phyloP scores from a whole-genome alignment of 371 early-diverging fungal species.

The Rhizopus delemar region DNA sequence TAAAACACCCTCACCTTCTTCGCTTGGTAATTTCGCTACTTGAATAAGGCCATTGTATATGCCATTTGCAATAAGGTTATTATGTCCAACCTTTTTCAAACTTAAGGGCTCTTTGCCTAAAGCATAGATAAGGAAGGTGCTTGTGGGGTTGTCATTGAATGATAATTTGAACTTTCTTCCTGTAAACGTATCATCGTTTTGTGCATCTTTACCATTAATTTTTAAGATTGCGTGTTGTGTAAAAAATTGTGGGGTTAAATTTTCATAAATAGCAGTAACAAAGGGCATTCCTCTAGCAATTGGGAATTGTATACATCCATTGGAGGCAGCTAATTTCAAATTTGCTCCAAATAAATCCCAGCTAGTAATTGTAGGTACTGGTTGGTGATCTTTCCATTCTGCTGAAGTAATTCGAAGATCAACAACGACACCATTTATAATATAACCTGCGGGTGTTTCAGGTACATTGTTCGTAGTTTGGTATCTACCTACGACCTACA shows the following conservation, averaged over 20 bases:
- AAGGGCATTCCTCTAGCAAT: conserved; percentile 55
- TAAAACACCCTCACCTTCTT: conserved; percentile 36
- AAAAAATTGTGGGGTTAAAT: conserved; percentile 55
- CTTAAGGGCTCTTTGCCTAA: conserved; percentile 37
- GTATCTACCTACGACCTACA: conserved; percentile 37
- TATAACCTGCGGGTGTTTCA: conserved; percentile 33
- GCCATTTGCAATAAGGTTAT: conserved; percentile 29
- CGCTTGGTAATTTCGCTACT: conserved; percentile 48
- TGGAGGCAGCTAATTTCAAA: conserved; percentile 16
- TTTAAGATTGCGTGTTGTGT: conserved; percentile 47
- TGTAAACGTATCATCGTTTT: conserved; percentile 16
- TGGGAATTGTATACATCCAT: conserved; percentile 41
- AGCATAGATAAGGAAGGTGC: conserved; percentile 43
- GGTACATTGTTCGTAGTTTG: conserved; percentile 46
- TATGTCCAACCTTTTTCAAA: conserved; percentile 14
- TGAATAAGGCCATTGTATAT: conserved; percentile 53
- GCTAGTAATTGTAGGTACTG: conserved; percentile 22
- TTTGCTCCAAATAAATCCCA: conserved; percentile 47
- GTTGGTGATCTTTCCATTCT: conserved; percentile 36
- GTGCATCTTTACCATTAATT: conserved; percentile 21
- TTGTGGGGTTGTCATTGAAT: conserved; percentile 40
- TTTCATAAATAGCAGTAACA: conserved; percentile 45
- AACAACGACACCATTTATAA: conserved; percentile 42
- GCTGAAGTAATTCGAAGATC: conserved; percentile 40
- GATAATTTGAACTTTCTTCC: conserved; percentile 42